Evolutionary conservation across 768 basidiomycete genomes (phyloP), one percentile per base, ranked within the genome.

Genomic region (Lactarius akahatsu): DNA sequence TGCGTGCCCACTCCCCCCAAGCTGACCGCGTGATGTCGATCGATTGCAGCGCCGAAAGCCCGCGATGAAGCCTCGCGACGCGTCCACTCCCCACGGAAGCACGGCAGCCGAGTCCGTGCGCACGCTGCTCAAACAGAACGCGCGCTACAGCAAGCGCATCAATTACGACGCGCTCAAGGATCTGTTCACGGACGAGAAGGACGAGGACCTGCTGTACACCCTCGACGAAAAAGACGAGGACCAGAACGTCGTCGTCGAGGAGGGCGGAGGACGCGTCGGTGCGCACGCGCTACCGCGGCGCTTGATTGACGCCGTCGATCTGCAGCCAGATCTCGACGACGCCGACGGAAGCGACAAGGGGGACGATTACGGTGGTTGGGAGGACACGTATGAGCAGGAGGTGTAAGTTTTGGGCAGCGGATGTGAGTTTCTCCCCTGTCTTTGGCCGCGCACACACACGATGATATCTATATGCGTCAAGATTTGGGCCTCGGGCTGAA

Each of bases 141-240:
- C 87, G 28, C 90, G 87, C 73, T 94, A 95, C 77, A 94, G 91
- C 77, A 92, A 92, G 73, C 86, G 93, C 60, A 96, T 96, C 78
- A 97, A 97, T 75, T 97, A 96, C 74, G 90, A 92, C 71, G 93
- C 92, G 0, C 84, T 96, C 61, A 89, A 91, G 70, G 85, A 86
- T 63, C 82, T 96, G 13, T 92, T 96, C 74, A 71, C 70, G 45
- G 74, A 74, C 20, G 74, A 64, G 45, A 71, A 73, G 63, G 80
- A 79, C 9, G 85, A 82, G 65, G 82, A 80, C 41, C 81, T 80
- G 26, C 74, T 88, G 47, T 87, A 86, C 71, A 83, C 80, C 23
- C 81, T 84, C 70, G 85, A 83, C 57, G 76, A 79, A 57, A 75
- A 72, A 32, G 81, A 82, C 36, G 84, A 77, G 23, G 79, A 72